Conservation (phyloP, 495 filamentous ascomycete species). For the Penicillium longicatenatum region DNA sequence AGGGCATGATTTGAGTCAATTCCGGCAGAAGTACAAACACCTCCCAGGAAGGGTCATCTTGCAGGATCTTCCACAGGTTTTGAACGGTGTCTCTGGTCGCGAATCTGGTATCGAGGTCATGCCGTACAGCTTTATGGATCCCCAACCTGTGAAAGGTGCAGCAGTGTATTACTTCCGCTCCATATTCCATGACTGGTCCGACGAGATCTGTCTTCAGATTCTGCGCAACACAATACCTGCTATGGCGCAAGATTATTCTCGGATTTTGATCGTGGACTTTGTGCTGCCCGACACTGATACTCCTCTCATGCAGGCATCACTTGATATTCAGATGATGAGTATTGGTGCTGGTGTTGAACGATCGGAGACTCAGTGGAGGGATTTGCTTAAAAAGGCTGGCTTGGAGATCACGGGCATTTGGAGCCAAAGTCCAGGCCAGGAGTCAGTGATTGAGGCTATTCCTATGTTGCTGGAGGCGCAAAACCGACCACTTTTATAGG, state of each 20-base stretch:
- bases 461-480: background rate
- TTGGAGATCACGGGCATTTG: conserved; percentile 39
- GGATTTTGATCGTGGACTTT: conserved; percentile 41
- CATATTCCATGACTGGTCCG: conserved; percentile 51
- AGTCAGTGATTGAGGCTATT: conserved; percentile 40
- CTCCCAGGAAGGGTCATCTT: conserved; percentile 28
- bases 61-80: conserved; percentile 39
- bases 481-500: too few relatives aligned
- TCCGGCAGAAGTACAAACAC: conserved; percentile 25
- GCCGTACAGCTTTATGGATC: conserved; percentile 38
- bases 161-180: conserved; percentile 44
- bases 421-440: conserved; percentile 34
- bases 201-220: conserved; percentile 39
- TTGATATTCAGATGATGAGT: conserved; percentile 52
- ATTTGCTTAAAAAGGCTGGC: conserved; percentile 34
- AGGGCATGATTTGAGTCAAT: conserved; percentile 39
- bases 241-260: conserved; percentile 38
- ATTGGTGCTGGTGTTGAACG: conserved; percentile 43
- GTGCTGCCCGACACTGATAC: conserved; percentile 39
- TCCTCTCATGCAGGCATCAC: conserved; percentile 34
- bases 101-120: conserved; percentile 32
- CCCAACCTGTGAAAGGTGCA: conserved; percentile 40
- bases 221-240: conserved; percentile 39
- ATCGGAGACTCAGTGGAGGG: conserved; percentile 40
- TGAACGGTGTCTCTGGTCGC: conserved; percentile 13